Conservation (phyloP, 345 rosid genomes). For the Eucalyptus camaldulensis region DNA sequence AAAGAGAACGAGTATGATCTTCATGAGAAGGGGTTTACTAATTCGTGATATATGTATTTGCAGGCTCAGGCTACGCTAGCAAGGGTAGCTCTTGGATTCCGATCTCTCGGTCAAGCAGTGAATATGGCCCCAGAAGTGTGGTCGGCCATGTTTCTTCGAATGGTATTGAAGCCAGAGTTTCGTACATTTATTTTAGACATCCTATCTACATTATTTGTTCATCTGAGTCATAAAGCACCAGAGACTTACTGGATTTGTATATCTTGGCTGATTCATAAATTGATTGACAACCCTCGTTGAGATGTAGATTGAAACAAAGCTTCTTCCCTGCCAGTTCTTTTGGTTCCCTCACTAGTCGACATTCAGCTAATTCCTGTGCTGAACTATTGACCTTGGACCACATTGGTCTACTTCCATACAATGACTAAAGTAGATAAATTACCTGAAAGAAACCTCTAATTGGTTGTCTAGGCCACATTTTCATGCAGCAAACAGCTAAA, state of each 20-base stretch:
- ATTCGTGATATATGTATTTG: neutral
- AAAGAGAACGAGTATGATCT: neutral
- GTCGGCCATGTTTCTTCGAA: constrained; percentile 60
- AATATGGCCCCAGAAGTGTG: constrained; percentile 77
- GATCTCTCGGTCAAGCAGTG: constrained; percentile 39
- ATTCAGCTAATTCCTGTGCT: neutral
- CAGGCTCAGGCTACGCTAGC: constrained; percentile 34
- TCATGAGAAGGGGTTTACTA: neutral
- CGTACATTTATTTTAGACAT: constrained; percentile 43
- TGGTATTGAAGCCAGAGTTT: constrained; percentile 48
- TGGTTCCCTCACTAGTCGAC: neutral
- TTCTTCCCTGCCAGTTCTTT: neutral
- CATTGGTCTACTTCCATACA: neutral
- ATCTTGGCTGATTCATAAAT: constrained; percentile 45
- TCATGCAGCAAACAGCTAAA: neutral
- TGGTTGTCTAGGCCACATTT: neutral
- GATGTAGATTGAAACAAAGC: neutral
- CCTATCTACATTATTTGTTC: constrained; percentile 33
- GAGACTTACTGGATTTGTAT: constrained; percentile 44
- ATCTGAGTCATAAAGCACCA: constrained; percentile 37
- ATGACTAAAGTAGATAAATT: neutral
- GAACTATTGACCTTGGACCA: neutral
- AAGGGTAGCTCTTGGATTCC: constrained; percentile 51
- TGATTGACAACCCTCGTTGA: neutral
- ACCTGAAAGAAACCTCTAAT: neutral